These are phyloP conservation scores for Eucalyptus coolabah DNA, from an alignment of 345 rosid species.

Conservation along the genomic window DNA sequence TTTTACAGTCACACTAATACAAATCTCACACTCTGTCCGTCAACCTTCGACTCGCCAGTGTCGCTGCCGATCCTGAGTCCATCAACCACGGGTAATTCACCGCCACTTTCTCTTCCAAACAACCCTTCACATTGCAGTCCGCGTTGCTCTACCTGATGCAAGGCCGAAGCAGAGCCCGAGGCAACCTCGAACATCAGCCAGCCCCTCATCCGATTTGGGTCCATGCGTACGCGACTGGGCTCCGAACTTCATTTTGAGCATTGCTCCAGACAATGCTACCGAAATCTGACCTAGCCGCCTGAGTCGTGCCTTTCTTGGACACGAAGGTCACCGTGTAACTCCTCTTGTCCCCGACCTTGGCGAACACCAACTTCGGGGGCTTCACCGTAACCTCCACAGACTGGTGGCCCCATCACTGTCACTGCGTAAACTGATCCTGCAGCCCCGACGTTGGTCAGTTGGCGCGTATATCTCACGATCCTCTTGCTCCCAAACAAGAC, in stretches of 20 bases:
- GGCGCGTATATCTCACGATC: conserved; percentile 57
- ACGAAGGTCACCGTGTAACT: conserved; percentile 67
- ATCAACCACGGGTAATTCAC: background rate
- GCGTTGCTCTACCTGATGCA: background rate
- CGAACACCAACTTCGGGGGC: conserved; percentile 41
- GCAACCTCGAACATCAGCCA: background rate
- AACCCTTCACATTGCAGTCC: background rate
- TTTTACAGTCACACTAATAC: background rate
- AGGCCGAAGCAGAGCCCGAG: background rate
- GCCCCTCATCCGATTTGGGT: conserved; percentile 8
- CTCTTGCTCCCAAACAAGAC: conserved; percentile 48
- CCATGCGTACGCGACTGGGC: conserved; percentile 77
- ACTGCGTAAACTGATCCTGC: conserved; percentile 47
- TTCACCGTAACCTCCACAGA: conserved; percentile 42
- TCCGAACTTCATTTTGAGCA: conserved; percentile 46
- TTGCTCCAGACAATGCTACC: conserved; percentile 72
- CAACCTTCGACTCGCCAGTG: background rate
- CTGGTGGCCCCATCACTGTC: conserved; percentile 18
- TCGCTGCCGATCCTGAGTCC: background rate
- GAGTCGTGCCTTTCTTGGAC: conserved; percentile 26
- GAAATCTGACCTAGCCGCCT: conserved; percentile 22
- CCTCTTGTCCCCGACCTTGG: conserved; percentile 52
- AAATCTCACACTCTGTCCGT: background rate
- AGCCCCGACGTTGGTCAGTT: conserved; percentile 69
- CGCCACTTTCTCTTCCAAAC: background rate